These are phyloP conservation scores for Beta corolliflora DNA, from an alignment of 179 eudicot species.

Conservation along the genomic window DNA sequence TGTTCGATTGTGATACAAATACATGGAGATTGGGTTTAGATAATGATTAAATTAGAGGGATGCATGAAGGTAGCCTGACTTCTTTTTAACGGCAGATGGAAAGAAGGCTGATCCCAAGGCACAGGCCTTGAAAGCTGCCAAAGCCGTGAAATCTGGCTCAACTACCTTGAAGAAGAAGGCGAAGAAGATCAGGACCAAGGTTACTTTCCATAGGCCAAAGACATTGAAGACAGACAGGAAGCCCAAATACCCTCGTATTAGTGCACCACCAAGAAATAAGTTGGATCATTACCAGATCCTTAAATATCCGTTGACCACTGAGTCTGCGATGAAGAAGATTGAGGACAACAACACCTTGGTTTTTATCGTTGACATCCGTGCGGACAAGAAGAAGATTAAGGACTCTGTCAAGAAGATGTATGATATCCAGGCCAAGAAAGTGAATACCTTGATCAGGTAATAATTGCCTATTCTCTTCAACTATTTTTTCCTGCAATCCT, in stretches of 20 bases:
- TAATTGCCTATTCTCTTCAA: neutral
- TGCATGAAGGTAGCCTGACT: neutral
- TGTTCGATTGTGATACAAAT: neutral
- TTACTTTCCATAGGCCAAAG: conserved; percentile 43
- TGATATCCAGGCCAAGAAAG: conserved; percentile 47
- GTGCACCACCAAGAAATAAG: conserved; percentile 45
- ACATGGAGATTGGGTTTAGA: neutral
- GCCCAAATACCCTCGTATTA: conserved; percentile 45
- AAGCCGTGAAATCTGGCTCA: conserved; percentile 45
- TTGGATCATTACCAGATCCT: conserved; percentile 45
- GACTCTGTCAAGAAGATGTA: conserved; percentile 50
- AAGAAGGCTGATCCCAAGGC: conserved; percentile 45
- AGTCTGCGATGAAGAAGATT: conserved; percentile 50
- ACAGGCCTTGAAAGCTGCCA: conserved; percentile 48
- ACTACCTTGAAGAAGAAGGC: conserved; percentile 39
- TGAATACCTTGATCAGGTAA: conserved; percentile 48
- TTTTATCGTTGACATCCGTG: conserved; percentile 45
- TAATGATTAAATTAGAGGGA: neutral
- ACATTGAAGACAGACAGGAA: conserved; percentile 37
- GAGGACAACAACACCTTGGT: conserved; percentile 51
- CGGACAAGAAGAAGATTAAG: conserved; percentile 52
- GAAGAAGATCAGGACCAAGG: conserved; percentile 46
- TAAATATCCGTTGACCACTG: conserved; percentile 44
- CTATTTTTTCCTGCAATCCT: neutral
- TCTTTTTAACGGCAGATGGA: conserved; percentile 20